Evolutionary conservation across 768 basidiomycete species (phyloP), one percentile per base, ranked within the genome.

Genomic region (Xanthoconium purpureum): DNA sequence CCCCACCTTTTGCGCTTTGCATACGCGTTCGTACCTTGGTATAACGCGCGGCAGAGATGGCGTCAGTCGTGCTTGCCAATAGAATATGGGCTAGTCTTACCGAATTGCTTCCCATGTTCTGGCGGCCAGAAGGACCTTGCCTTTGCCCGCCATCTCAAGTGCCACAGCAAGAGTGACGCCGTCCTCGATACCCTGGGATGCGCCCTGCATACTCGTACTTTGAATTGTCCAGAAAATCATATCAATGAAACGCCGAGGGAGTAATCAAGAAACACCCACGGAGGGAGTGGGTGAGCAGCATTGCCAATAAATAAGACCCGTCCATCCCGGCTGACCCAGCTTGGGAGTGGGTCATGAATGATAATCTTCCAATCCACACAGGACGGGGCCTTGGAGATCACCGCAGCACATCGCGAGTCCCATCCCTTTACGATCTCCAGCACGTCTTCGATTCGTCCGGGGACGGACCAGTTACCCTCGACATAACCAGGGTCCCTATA

Each of bases 131-230:
- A 18, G 20, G 18, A 50, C 24, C 13, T 43, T 29, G 24, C 33
- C 52, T 44, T 52, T 63, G 0, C 48, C 57, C 6, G 44, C 55
- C 30, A 58, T 45, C 18, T 43, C 18, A 12, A 78, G 59, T 5
- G 67, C 61, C 12, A 71, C 64, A 0, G 69, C 73, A 13, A 77
- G 58, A 2, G 73, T 69, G 0, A 72, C 71, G 3, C 66, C 75
- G 54, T 78, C 76, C 52, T 79, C 77, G 24, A 76, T 69, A 1
- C 75, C 76, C 48, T 77, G 73, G 1, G 77, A 71, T 5, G 75
- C 76, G 7, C 76, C 77, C 58, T 75, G 70, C 1, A 55, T 51
- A 17, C 64, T 64, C 54, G 54, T 38, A 20, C 52, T 66, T 35
- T 58, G 39, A 9, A 33, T 28, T 15, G 20, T 14, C 24, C 24